phyloP scores from a whole-genome alignment of 2,329 filamentous ascomycete species.

The Taxawa tesnikishii region DNA sequence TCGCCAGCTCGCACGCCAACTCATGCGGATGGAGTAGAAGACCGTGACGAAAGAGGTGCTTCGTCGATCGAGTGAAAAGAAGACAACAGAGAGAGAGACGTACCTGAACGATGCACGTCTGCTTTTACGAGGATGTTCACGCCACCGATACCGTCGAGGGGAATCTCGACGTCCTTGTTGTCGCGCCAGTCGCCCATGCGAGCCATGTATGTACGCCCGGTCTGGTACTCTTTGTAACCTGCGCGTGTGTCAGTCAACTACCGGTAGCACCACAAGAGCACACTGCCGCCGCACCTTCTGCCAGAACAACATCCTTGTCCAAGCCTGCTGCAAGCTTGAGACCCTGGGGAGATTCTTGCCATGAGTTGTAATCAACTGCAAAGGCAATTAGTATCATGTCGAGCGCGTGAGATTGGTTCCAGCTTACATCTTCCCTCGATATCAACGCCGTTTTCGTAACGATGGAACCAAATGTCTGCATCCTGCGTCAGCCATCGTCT shows the following conservation, averaged over 20 bases:
- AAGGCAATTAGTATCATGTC: conserved; percentile 4
- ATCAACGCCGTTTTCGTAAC: conserved; percentile 64
- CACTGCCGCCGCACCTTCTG: conserved; percentile 55
- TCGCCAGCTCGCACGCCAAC: no score
- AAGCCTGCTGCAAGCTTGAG: conserved; percentile 61
- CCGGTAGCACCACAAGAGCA: background rate
- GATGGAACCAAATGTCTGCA: conserved; percentile 91
- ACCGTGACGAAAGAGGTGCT: background rate
- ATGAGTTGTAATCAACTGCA: conserved; percentile 94
- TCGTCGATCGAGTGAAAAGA: background rate
- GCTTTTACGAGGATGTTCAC: conserved; percentile 97
- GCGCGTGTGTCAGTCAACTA: conserved; percentile 5
- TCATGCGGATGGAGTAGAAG: background rate
- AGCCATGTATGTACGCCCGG: conserved; percentile 80
- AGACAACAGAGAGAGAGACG: conserved; percentile 13
- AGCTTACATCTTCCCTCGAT: conserved; percentile 92
- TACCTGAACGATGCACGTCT: conserved; percentile 89
- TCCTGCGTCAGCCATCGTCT: no score
- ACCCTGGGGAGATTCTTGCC: conserved; percentile 84
- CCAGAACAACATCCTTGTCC: conserved; percentile 70
- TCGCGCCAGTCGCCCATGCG: conserved; percentile 83
- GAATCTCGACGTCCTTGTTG: conserved; percentile 83
- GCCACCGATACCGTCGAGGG: conserved; percentile 89
- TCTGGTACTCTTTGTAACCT: conserved; percentile 91
- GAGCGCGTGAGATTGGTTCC: conserved; percentile 9